Conservation (phyloP, 306 rosid genomes). For the Prunus davidiana region DNA sequence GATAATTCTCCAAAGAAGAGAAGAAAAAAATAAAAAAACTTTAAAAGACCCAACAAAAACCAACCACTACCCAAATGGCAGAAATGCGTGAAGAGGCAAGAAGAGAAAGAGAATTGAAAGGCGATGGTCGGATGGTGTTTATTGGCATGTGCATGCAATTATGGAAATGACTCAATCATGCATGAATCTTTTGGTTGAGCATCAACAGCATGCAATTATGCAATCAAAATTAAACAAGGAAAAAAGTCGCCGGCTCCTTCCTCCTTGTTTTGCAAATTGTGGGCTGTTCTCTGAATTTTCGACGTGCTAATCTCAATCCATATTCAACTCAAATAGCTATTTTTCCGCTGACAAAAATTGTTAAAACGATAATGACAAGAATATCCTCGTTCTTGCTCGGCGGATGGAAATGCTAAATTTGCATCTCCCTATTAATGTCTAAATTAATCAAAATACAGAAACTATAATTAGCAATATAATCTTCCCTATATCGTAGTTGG, state of each 20-base stretch:
- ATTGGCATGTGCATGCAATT: not conserved
- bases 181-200: not conserved
- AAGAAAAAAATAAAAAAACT: not conserved
- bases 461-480: not conserved
- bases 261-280: not conserved
- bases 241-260: too few species aligned
- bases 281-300: conserved; percentile 4
- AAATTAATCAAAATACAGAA: not conserved
- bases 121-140: not conserved
- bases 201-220: too few species aligned
- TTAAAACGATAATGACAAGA: not conserved
- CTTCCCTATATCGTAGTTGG: not conserved
- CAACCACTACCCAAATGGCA: not conserved
- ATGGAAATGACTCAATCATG: not conserved
- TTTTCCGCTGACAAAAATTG: not conserved
- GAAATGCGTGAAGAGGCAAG: not conserved
- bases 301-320: conserved; percentile 13
- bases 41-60: conserved; percentile 21
- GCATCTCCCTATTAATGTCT: not conserved
- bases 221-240: too few species aligned
- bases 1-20: conserved; percentile 1
- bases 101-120: not conserved
- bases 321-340: conserved; percentile 10
- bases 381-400: not conserved
- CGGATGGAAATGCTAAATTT: not conserved